phyloP scores from a whole-genome alignment of 148 eudicot genomes.

The Amaranthus cruentus region DNA sequence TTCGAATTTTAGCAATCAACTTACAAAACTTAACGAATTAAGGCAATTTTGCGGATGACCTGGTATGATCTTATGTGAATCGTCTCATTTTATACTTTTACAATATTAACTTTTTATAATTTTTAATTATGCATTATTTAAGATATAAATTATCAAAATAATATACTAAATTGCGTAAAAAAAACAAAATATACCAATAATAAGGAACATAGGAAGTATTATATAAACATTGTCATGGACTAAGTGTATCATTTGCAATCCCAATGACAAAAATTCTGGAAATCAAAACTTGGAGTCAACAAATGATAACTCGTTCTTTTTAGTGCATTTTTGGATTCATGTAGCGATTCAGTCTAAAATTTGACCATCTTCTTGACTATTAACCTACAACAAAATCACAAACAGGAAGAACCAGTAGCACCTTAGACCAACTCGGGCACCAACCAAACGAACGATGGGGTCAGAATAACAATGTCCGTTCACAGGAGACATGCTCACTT shows the following conservation, averaged over 20 bases:
- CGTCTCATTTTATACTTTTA: no score
- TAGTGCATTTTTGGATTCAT: neutral
- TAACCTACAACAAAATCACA: constrained; percentile 6
- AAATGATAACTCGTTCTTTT: neutral
- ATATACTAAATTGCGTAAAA: no score
- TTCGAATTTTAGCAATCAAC: no score
- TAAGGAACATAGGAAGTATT: neutral
- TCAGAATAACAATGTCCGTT: neutral
- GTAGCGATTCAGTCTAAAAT: neutral
- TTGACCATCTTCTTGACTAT: neutral
- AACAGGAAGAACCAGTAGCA: constrained; percentile 5
- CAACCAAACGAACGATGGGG: neutral
- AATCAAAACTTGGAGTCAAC: neutral
- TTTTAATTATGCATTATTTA: no score
- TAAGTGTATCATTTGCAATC: neutral
- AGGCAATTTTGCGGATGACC: no score
- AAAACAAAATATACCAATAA: no score
- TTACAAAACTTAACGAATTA: no score
- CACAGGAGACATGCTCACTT: constrained; percentile 28
- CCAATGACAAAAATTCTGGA: neutral
- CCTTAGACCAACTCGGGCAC: neutral
- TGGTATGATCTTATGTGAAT: no score
- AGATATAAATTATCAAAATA: no score
- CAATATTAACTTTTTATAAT: no score
- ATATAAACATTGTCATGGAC: neutral